Base-by-base conservation (phyloP, 2,329 filamentous ascomycete genomes). In the Trichoderma sp. region DNA sequence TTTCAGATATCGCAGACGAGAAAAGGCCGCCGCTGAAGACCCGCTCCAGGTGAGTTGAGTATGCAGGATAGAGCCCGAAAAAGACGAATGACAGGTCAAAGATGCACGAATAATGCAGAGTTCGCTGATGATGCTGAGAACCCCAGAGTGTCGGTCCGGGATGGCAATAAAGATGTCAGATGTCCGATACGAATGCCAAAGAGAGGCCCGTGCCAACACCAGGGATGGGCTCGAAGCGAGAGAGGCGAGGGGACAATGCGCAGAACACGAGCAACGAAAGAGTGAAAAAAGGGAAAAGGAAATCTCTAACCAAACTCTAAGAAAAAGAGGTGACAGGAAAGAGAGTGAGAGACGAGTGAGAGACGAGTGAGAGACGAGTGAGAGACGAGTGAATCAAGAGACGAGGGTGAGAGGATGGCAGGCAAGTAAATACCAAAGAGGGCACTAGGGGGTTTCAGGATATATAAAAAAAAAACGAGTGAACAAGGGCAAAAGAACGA, bases 381-480 rank as follows among this genome's bases (percentile, higher is more conserved):
- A 59, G 61, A 58, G 13, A 32, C 7, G 30, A n/a, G 34, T 21
- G 49, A 32, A 46, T n/a, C 28, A 24, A 13, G 30, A 13, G 21
- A 26, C 59, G 68, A 68, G 68, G 67, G 70, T 24, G 6, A 54
- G 21, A 52, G 52, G 37, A 32, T 61, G 46, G 59, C 24, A 54
- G 60, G 58, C 46, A 49, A 49, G 46, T 49, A 71, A 68, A 64
- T 70, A 70, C 72, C 74, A 75, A 71, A 71, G 72, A 75, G n/a
- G n/a, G 73, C n/a, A 34, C 61, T 65, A 65, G 61, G 61, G 61
- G 61, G 61, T 65, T 65, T 65, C 61, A 65, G 61, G 61, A 66
- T 58, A 51, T 66, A 66, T 56, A 59, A 59, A 30, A 56, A 71
- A 43, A 43, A 61, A 66, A 69, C 68, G 71, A 67, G 68, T 43